Evolutionary conservation across 169 alveolate species (phyloP), one percentile per base, ranked within the genome.

Genomic region (Cryptosporidium felis): DNA sequence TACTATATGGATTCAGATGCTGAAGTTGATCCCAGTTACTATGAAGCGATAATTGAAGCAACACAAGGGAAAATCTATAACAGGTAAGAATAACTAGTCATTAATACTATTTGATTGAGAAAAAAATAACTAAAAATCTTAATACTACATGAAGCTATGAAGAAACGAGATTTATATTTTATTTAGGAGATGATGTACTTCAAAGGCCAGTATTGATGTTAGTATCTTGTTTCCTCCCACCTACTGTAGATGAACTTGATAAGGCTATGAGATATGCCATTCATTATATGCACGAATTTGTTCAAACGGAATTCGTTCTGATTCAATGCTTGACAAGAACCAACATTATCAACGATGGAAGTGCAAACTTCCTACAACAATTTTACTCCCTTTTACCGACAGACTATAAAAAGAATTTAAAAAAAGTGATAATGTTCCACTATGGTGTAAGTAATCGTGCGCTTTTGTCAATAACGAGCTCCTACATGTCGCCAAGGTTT

Each of bases 361-460:
- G 85, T 42, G 51, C 67, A 32, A 56, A 56, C 40, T 74, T 74
- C 36, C 58, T 74, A 51, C 85, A 74, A 26, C 51, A 49, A 5
- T 74, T 51, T 30, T 74, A 74, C 23, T 49, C 74, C 42, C 21
- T 74, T 14, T 61, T 74, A 2, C 85, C 85, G 16, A 47, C 46
- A 12, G 66, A 74, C 21, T 74, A 53, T 42, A 74, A 74, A 56
- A 74, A 74, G 32, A 74, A 74, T 36, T 38, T 74, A 12, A 74
- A 74, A 74, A 74, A 74, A 56, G 85, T 74, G 18, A 51, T 74
- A 16, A 74, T 74, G 85, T 74, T 74, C 41, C 85, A 74, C 56
- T 74, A 74, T 38, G 85, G 85, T 32, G 67, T 74, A 16, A 74
- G 85, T 36, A 74, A 74, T 36, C 65, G 85, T 36, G 85, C 85